These are phyloP conservation scores for Macadamia integrifolia DNA, from an alignment of 164 flowering plant genomes.

Conservation along the genomic window DNA sequence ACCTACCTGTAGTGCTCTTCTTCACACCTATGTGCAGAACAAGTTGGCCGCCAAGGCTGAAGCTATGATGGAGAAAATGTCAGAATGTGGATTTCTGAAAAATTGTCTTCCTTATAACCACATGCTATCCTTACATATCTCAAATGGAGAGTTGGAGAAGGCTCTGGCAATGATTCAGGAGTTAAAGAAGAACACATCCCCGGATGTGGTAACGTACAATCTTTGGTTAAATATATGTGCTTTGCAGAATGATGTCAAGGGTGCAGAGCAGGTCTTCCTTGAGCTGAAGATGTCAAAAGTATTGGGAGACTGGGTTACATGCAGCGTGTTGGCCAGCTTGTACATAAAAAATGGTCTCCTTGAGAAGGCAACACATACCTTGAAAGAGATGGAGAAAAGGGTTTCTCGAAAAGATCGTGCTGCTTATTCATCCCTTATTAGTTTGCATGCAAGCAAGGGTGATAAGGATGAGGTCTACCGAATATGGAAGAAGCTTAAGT, in stretches of 20 bases:
- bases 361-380: conserved; percentile 54
- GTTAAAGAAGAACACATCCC: conserved; percentile 53
- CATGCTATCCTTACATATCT: conserved; percentile 58
- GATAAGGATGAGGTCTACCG: conserved; percentile 48
- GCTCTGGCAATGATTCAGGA: conserved; percentile 40
- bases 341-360: conserved; percentile 38
- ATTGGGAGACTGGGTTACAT: conserved; percentile 77
- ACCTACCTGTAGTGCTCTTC: conserved; percentile 59
- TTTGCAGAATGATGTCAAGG: conserved; percentile 40
- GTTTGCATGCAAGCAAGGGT: conserved; percentile 48
- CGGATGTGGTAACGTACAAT: conserved; percentile 74
- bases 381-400: conserved; percentile 78
- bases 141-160: conserved; percentile 60
- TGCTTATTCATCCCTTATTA: conserved; percentile 71
- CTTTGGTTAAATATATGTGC: conserved; percentile 58
- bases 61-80: conserved; percentile 78
- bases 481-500: conserved; percentile 63
- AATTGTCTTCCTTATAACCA: conserved; percentile 70
- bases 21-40: conserved; percentile 63
- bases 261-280: conserved; percentile 54
- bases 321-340: conserved; percentile 55
- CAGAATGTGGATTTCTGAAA: conserved; percentile 58
- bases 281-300: conserved; percentile 51
- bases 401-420: conserved; percentile 41
- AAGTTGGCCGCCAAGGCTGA: conserved; percentile 62